Evolutionary conservation across 2,329 filamentous ascomycete genomes (phyloP), one percentile per base, ranked within the genome.

Genomic region (Diaporthe sp.): DNA sequence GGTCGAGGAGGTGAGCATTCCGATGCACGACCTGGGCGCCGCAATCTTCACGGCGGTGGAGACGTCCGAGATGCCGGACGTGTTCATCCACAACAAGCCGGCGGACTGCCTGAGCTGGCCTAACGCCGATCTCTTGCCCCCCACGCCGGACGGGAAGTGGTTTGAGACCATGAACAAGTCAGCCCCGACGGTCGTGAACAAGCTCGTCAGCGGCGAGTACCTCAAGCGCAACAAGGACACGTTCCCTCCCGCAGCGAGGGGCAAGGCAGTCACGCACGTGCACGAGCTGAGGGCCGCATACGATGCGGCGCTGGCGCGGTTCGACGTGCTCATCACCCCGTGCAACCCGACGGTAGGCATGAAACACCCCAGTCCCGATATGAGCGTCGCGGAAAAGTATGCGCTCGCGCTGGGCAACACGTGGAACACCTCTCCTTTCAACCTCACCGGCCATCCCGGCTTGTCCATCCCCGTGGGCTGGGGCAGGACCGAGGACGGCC

Each of bases 241-340:
- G 6, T 84, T 80, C 65, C 81, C 81, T 0, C 77, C 80, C 4
- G 77, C 78, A 8, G 79, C 84, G 12, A 83, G 86, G 46, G 84
- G 83, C 46, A 89, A 89, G 80, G 87, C 86, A 0, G 82, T 88
- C 75, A 84, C 84, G 57, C 85, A 88, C 73, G 85, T 86, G 1
- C 84, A 85, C 67, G 81, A 88, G 79, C 81, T 90, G 34, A 83
- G 87, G 3, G 86, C 84, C 6, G 87, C 86, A 4, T 90, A 90
- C 78, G 87, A 89, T 77, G 76, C 78, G 17, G 87, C 83, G 0
- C 79, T 89, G 10, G 79, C 80, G 34, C 79, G 83, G 0, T 82
- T 86, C n/a, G 88, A 90, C 77, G 83, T 90, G 7, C 80, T 90
- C 13, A 78, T 90, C 57, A 86, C 86, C 73, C 88, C 88, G 0